phyloP scores from a whole-genome alignment of 225 moss, liverwort and hornwort species.

The Ulota crispa region DNA sequence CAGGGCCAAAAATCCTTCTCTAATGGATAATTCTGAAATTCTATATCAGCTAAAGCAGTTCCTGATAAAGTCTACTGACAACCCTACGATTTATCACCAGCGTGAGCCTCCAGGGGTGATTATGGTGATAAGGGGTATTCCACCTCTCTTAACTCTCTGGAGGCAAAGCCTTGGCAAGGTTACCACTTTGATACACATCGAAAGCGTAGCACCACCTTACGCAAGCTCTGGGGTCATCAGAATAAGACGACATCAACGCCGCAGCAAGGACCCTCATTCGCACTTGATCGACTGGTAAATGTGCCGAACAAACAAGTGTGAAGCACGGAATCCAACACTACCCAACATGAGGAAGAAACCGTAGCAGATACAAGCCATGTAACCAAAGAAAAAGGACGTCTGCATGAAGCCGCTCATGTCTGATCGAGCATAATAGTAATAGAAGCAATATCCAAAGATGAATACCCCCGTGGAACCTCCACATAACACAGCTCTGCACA shows the following conservation, averaged over 20 bases:
- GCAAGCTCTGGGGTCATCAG: constrained; percentile 24
- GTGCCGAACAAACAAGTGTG: constrained; percentile 90
- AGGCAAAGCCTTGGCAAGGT: constrained; percentile 21
- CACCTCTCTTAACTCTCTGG: constrained; percentile 35
- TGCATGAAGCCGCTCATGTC: constrained; percentile 97
- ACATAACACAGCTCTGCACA: constrained; percentile 79
- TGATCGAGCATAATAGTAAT: constrained; percentile 85
- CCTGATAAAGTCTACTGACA: constrained; percentile 41
- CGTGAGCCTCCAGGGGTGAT: constrained; percentile 27
- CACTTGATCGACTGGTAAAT: constrained; percentile 98
- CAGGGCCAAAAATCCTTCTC: constrained; percentile 28
- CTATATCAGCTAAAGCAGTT: constrained; percentile 36
- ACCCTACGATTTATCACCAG: constrained; percentile 35
- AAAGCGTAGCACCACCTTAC: constrained; percentile 20
- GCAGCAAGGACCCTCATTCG: constrained; percentile 51
- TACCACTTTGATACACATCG: constrained; percentile 33
- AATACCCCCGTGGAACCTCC: constrained; percentile 95
- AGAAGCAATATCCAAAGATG: constrained; percentile 96
- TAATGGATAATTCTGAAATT: constrained; percentile 29
- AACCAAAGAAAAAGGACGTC: constrained; percentile 97
- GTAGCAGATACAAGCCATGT: constrained; percentile 98
- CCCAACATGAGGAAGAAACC: constrained; percentile 98
- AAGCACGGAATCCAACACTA: constrained; percentile 90
- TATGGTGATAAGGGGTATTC: constrained; percentile 34
- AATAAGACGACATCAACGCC: constrained; percentile 26